Conservation (phyloP, 345 rosid species). For the Corymbia maculata region DNA sequence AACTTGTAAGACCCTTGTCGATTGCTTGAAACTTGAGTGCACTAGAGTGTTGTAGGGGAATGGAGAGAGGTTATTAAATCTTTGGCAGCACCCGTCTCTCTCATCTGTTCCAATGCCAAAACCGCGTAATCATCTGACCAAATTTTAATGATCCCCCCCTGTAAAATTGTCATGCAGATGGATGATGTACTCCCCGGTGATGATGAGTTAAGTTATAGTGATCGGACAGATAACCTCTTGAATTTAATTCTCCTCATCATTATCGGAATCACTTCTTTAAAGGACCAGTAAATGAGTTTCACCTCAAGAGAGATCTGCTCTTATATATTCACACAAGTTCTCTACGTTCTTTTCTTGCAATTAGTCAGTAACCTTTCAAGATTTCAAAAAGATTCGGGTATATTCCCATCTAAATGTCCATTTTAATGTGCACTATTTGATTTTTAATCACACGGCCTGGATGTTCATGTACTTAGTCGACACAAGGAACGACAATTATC, state of each 20-base stretch:
- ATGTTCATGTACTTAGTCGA: neutral
- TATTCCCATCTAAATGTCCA: neutral
- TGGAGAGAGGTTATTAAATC: neutral
- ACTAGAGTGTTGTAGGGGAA: neutral
- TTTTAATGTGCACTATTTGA: neutral
- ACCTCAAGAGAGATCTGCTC: neutral
- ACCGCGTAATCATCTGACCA: neutral
- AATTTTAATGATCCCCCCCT: neutral
- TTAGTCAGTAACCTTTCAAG: neutral
- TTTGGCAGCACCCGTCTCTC: neutral
- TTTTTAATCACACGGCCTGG: neutral
- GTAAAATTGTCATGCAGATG: neutral
- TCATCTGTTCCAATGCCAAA: neutral
- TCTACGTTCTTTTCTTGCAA: neutral
- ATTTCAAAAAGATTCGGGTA: neutral
- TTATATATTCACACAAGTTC: neutral
- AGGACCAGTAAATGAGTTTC: neutral
- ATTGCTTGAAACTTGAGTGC: neutral
- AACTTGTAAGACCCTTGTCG: neutral
- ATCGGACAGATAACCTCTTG: slow-evolving; percentile 3
- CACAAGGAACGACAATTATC: neutral
- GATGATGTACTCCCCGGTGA: neutral
- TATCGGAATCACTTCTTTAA: neutral
- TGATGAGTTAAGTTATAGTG: neutral
- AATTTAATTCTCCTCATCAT: neutral